Evolutionary conservation across 768 basidiomycete species (phyloP).

Genomic region (Mycena floridula): DNA sequence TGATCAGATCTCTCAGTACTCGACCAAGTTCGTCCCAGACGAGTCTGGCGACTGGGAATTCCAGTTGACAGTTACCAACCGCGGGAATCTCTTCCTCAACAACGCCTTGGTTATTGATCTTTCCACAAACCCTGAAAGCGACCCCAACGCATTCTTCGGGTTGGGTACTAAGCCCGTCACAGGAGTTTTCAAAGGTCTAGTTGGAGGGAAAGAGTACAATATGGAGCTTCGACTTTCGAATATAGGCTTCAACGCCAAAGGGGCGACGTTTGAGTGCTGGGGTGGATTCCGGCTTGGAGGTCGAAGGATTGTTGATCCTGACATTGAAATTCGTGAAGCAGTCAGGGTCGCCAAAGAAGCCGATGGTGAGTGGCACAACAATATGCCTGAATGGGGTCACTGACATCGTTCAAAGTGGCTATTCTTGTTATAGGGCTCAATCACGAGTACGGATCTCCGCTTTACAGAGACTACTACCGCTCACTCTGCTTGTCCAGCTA

Average conservation of each 20-base stretch:
- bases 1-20: constrained; percentile 22
- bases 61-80: constrained; percentile 36
- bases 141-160: constrained; percentile 36
- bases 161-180: constrained; percentile 35
- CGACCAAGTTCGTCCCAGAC: constrained; percentile 41
- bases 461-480: background rate
- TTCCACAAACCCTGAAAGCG: constrained; percentile 30
- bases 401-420: constrained; percentile 21
- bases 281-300: constrained; percentile 34
- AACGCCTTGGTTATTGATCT: constrained; percentile 39
- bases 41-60: constrained; percentile 48
- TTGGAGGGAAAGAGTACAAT: constrained; percentile 34
- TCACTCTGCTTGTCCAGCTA: constrained; percentile 21
- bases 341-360: constrained; percentile 29
- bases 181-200: constrained; percentile 27
- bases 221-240: constrained; percentile 32
- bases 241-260: constrained; percentile 25
- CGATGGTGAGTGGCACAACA: constrained; percentile 24
- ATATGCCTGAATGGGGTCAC: background rate
- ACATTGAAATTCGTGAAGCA: constrained; percentile 35
- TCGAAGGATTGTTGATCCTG: constrained; percentile 23
- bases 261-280: constrained; percentile 31
- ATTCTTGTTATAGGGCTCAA: constrained; percentile 51
- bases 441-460: constrained; percentile 31
- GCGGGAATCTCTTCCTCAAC: constrained; percentile 47